Evolutionary conservation across 2,329 filamentous ascomycete species (phyloP), one percentile per base, ranked within the genome.

Genomic region (Herpotrichia juniperi): DNA sequence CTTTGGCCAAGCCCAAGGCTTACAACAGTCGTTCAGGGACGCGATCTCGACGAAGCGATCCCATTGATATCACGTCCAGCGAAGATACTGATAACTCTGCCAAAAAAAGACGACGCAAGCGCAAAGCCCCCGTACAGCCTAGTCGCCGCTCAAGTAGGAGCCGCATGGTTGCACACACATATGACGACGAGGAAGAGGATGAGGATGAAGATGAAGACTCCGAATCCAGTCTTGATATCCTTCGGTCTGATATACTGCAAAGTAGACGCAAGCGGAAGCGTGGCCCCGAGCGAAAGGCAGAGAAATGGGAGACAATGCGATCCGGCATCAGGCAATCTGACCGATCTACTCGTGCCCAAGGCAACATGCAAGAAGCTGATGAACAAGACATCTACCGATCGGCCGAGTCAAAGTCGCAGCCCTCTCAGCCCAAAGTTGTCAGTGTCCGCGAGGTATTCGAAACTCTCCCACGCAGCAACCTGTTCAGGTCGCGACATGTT

Each of bases 371-470:
- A 48, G 87, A 88, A 56, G 77, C 80, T 1, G 74, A 73, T 19
- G 75, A 85, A 86, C 83, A 89, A 34, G 84, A 88, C 61, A 79
- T 80, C 48, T 81, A 74, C 51, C 74, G 77, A 42, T 76, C 76
- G 6, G n/a, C n/a, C n/a, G n/a, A n/a, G n/a, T n/a, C 34, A 37
- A 37, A 16, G n/a, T n/a, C n/a, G n/a, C n/a, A n/a, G n/a, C n/a
- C n/a, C n/a, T n/a, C n/a, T n/a, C n/a, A n/a, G 10, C 78, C 83
- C 1, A 86, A 87, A 71, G 75, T 84, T 35, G 75, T 83, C 11
- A 85, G 86, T 12, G 83, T 76, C 4, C 73, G 92, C 58, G 94
- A 97, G 69, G 72, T 83, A 5, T 97, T 96, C 68, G 80, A 85
- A 50, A 79, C 80, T 1, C 66, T 91, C 1, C 75, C 85, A 1